Conservation (phyloP, 2,329 filamentous ascomycete species). For the Hawksworthiomyces lignivorus region DNA sequence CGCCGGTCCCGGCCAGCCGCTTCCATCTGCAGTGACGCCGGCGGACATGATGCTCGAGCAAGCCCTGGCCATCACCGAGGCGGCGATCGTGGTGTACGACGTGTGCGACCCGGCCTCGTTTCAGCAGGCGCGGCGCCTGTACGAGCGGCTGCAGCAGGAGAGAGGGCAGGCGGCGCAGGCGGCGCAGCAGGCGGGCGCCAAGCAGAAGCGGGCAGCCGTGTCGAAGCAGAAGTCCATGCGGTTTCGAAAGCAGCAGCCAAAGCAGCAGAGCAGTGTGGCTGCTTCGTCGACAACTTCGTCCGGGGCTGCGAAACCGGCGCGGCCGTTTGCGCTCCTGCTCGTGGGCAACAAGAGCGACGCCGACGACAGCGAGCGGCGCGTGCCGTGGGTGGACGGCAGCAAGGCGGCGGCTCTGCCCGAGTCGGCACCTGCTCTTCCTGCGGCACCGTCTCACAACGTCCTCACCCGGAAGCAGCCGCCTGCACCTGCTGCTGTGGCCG, state of each 20-base stretch:
- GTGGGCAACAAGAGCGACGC: conserved; percentile 30
- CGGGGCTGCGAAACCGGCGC: neutral
- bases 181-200: neutral
- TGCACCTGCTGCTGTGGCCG: too few species aligned
- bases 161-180: neutral
- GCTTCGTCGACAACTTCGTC: neutral
- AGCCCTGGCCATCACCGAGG: conserved; percentile 33
- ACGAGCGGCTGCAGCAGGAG: conserved; percentile 17
- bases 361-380: conserved; percentile 20
- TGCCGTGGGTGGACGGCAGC: conserved; percentile 26
- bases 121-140: conserved; percentile 18
- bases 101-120: conserved; percentile 22
- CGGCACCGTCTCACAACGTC: too few species aligned
- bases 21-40: neutral
- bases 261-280: neutral
- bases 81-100: conserved; percentile 29
- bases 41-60: conserved; percentile 24
- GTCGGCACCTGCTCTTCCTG: too few species aligned
- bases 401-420: conserved; percentile 5
- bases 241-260: conserved; percentile 1
- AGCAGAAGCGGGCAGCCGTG: neutral
- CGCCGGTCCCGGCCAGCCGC: neutral
- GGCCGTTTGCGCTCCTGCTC: conserved; percentile 26
- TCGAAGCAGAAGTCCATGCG: conserved; percentile 2
- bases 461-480: too few species aligned